These are phyloP conservation scores for Ascochyta fabae DNA, from an alignment of 2,329 filamentous ascomycete genomes.

Conservation along the genomic window DNA sequence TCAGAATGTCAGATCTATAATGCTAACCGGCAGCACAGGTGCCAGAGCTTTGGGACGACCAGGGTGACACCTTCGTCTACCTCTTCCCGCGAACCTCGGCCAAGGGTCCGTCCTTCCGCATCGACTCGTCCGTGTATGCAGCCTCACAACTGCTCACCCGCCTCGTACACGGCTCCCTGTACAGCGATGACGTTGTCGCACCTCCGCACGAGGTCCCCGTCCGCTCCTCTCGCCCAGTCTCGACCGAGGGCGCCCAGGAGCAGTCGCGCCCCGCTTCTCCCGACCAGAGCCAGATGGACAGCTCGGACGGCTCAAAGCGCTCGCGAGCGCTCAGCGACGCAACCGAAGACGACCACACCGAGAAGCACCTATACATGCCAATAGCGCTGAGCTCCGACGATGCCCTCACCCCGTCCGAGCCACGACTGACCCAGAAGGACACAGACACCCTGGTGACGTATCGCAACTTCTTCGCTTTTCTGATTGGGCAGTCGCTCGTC, in stretches of 20 bases:
- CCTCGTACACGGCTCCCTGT: constrained; percentile 62
- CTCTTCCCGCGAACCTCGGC: constrained; percentile 64
- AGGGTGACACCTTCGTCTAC: constrained; percentile 68
- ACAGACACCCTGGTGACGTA: constrained; percentile 64
- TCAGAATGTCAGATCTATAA: not conserved
- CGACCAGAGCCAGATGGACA: constrained; percentile 41
- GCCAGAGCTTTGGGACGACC: constrained; percentile 66
- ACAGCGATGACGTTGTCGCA: constrained; percentile 42
- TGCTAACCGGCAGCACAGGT: constrained; percentile 49
- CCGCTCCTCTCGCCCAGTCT: constrained; percentile 30
- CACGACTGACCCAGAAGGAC: constrained; percentile 54
- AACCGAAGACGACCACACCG: constrained; percentile 55
- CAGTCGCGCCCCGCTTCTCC: constrained; percentile 45
- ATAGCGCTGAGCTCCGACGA: constrained; percentile 62
- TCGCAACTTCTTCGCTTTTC: constrained; percentile 69
- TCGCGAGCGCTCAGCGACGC: constrained; percentile 56
- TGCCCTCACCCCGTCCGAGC: constrained; percentile 42
- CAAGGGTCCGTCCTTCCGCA: constrained; percentile 65
- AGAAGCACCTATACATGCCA: constrained; percentile 65
- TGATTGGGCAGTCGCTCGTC: constrained; percentile 66
- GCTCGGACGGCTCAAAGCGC: constrained; percentile 56
- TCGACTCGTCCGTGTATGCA: constrained; percentile 65
- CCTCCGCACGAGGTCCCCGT: constrained; percentile 30
- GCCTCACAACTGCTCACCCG: constrained; percentile 63
- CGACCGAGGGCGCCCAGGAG: constrained; percentile 26